phyloP scores from a whole-genome alignment of 2,329 filamentous ascomycete species.

The Arthroderma uncinatum region DNA sequence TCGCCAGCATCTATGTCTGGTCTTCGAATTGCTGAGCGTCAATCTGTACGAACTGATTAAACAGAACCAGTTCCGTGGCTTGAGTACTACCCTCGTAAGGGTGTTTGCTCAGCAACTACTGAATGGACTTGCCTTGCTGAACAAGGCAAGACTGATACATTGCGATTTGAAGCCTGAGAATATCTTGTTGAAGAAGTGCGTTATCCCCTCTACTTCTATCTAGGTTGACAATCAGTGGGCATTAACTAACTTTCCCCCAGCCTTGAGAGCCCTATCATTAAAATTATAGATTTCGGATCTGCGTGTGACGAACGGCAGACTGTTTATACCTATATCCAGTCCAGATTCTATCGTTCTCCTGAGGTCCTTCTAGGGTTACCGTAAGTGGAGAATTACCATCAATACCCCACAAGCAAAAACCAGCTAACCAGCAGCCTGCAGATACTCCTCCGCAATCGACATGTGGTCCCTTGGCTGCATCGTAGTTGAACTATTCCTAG shows the following conservation, averaged over 20 bases:
- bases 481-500: conserved; percentile 92
- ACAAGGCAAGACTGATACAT: conserved; percentile 93
- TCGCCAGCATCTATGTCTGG: conserved; percentile 87
- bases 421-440: conserved; percentile 17
- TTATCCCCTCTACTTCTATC: conserved; percentile 9
- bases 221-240: neutral
- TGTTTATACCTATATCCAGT: conserved; percentile 98
- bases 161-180: conserved; percentile 98
- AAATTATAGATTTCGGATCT: conserved; percentile 98
- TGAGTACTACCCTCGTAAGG: conserved; percentile 91
- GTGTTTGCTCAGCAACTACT: conserved; percentile 96
- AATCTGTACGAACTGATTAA: conserved; percentile 98
- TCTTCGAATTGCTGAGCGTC: conserved; percentile 92
- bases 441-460: conserved; percentile 93
- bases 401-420: neutral
- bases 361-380: conserved; percentile 91
- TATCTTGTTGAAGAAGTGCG: conserved; percentile 83
- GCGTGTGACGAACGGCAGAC: conserved; percentile 97
- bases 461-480: conserved; percentile 99
- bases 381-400: conserved; percentile 25
- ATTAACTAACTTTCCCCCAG: conserved; percentile 27
- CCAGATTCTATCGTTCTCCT: conserved; percentile 91
- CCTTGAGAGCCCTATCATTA: conserved; percentile 96
- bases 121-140: conserved; percentile 80
- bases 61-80: conserved; percentile 94